Base-by-base conservation (phyloP, 2,329 filamentous ascomycete species). In the Grosmannia clavigera region DNA sequence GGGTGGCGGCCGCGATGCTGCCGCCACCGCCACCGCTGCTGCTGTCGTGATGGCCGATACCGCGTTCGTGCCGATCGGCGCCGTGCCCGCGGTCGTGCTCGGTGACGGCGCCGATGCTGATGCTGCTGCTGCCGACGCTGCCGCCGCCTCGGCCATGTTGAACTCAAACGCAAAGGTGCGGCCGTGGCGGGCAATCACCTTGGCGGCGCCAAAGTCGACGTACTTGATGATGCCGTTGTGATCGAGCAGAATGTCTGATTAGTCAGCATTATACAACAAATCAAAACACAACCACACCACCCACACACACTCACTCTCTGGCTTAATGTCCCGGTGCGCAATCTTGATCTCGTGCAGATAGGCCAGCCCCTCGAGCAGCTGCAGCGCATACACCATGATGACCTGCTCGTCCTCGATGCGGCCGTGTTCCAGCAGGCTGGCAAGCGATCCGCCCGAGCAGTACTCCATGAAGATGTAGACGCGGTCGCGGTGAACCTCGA, bases 401-500 rank as follows among this genome's bases (percentile, higher is more conserved):
- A 97, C 92, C 60, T 92, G 94, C 72, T 99, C 94, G 69, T 97
- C 95, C 75, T 96, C 94, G 64, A 99, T 96, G 50, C 94, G 88
- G 14, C 94, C 94, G 69, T 99, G 92, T 71, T 99, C 94, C 51
- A 99, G 78, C 58, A 99, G 76, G 57, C 83, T 88, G 51, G 94
- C 92, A 56, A 99, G 79, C 19, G 92, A 97, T 25, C 94, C 94
- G 58, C 94, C 92, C 5, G 91, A 95, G 72, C 94, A 99, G 73
- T 95, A 97, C 73, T 99, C 94, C 94, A 99, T 99, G 71, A 99
- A 99, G 66, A 99, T 96, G 73, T 97, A 99, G n/a, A 99, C 94
- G 70, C 96, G 94, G 78, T 99, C 94, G 64, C 94, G 84, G 73
- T 99, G 94, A 3, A 96, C 94, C 72, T 99, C 94, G 68, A 99